Evolutionary conservation across 352 stramenopile genomes (phyloP).

Genomic region (Phytophthora idaei): DNA sequence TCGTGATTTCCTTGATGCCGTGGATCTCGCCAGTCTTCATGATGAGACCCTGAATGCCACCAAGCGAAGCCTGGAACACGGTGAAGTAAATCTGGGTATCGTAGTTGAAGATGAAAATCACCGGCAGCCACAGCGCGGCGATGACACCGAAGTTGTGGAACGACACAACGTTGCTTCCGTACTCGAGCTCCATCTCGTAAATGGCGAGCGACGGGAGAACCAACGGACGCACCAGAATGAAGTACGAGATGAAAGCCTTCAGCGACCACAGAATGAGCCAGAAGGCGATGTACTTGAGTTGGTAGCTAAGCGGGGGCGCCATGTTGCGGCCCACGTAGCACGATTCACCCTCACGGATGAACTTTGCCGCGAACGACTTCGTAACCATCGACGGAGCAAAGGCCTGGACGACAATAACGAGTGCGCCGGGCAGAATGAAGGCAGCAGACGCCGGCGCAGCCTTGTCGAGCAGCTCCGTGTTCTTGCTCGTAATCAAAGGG

Average conservation of each 20-base stretch:
- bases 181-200: conserved; percentile 68
- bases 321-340: conserved; percentile 78
- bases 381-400: conserved; percentile 53
- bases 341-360: conserved; percentile 68
- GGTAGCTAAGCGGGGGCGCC: conserved; percentile 58
- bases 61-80: conserved; percentile 65
- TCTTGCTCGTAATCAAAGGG: conserved; percentile 36
- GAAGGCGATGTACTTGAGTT: conserved; percentile 70
- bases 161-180: conserved; percentile 63
- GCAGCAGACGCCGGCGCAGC: conserved; percentile 32
- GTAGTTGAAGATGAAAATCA: conserved; percentile 83
- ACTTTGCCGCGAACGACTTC: conserved; percentile 67
- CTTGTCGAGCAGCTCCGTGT: conserved; percentile 55
- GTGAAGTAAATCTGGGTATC: conserved; percentile 86
- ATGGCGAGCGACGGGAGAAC: conserved; percentile 74
- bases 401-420: conserved; percentile 52
- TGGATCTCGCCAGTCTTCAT: conserved; percentile 82
- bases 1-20: conserved; percentile 69
- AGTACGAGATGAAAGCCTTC: conserved; percentile 75
- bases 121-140: conserved; percentile 61
- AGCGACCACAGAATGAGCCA: conserved; percentile 65
- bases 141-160: conserved; percentile 79
- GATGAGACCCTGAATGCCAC: conserved; percentile 53
- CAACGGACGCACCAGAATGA: conserved; percentile 67
- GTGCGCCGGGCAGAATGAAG: conserved; percentile 50